Evolutionary conservation across 768 basidiomycete species (phyloP).

Genomic region (Amanita exitialis): DNA sequence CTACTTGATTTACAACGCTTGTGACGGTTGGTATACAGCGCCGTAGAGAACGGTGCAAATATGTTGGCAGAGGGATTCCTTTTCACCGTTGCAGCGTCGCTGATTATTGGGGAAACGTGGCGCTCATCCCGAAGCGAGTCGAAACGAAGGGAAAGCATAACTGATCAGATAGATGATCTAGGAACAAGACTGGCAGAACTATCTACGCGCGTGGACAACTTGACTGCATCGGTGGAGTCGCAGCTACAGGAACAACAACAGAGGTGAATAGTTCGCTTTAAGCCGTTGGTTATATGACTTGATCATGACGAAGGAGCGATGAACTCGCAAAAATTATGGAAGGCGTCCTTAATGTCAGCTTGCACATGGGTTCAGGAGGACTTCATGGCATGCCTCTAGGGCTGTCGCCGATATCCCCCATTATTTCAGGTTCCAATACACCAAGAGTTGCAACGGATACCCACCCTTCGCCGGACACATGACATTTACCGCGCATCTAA

Average conservation of each 20-base stretch:
- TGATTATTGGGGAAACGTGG: constrained; percentile 74
- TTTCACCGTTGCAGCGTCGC: constrained; percentile 60
- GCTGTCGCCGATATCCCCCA: constrained; percentile 29
- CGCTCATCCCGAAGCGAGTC: constrained; percentile 60
- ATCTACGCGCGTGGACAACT: constrained; percentile 26
- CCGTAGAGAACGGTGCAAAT: constrained; percentile 82
- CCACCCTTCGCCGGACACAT: not conserved
- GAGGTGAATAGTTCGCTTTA: constrained; percentile 25
- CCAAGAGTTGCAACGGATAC: not conserved
- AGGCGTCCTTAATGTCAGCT: constrained; percentile 58
- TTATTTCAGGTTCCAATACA: constrained; percentile 10
- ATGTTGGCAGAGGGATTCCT: constrained; percentile 79
- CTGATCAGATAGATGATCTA: constrained; percentile 60
- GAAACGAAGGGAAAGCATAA: constrained; percentile 62
- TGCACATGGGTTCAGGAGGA: constrained; percentile 55
- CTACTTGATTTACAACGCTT: not conserved
- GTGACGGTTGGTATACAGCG: constrained; percentile 28
- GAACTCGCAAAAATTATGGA: constrained; percentile 59
- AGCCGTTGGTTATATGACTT: not conserved
- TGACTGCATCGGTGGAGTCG: constrained; percentile 33
- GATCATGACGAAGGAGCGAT: constrained; percentile 36
- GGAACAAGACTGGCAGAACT: constrained; percentile 35
- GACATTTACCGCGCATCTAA: not conserved
- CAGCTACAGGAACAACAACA: constrained; percentile 31
- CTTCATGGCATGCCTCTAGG: constrained; percentile 50